A percentile compares a stretch with the other conserved stretches of the same genome.
Conservation (phyloP, 179 eudicot species). For the Sideroxylon spinosum region DNA sequence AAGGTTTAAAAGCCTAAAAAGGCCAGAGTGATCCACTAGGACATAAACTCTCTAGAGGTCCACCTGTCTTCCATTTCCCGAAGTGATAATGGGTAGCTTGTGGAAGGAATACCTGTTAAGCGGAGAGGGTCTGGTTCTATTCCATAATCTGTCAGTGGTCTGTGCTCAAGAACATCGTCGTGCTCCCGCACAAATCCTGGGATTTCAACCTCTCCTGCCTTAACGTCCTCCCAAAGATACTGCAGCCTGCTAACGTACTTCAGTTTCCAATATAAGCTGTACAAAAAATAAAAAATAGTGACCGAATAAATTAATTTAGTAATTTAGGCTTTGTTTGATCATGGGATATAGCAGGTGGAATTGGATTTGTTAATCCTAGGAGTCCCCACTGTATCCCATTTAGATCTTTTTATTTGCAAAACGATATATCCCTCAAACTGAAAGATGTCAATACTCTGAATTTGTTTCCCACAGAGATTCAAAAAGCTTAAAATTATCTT, state of each 20-base stretch:
- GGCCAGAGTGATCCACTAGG: conserved; percentile 17
- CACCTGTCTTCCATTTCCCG: conserved; percentile 68
- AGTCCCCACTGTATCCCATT: too few relatives aligned
- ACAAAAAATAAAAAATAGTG: conserved; percentile 9
- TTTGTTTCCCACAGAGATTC: too few relatives aligned
- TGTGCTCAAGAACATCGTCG: conserved; percentile 73
- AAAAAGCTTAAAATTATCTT: too few relatives aligned
- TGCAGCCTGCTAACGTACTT: conserved; percentile 89
- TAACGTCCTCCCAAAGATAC: conserved; percentile 88
- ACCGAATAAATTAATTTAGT: too few relatives aligned
- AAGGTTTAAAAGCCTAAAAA: conserved; percentile 4
- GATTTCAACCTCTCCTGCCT: conserved; percentile 73
- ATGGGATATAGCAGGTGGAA: background rate
- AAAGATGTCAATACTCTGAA: too few relatives aligned
- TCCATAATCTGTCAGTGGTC: conserved; percentile 94
- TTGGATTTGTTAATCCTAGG: too few relatives aligned
- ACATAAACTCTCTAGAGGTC: conserved; percentile 49
- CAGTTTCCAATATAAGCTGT: conserved; percentile 88
- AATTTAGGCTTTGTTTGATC: too few relatives aligned
- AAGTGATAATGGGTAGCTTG: conserved; percentile 31
- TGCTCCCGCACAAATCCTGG: conserved; percentile 78
- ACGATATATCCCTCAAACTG: too few relatives aligned
- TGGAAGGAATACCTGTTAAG: conserved; percentile 57
- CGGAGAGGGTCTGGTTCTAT: conserved; percentile 86
- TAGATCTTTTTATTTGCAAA: too few relatives aligned